Conservation (phyloP, 2,329 filamentous ascomycete genomes). For the Plectosphaerella cucumerina region DNA sequence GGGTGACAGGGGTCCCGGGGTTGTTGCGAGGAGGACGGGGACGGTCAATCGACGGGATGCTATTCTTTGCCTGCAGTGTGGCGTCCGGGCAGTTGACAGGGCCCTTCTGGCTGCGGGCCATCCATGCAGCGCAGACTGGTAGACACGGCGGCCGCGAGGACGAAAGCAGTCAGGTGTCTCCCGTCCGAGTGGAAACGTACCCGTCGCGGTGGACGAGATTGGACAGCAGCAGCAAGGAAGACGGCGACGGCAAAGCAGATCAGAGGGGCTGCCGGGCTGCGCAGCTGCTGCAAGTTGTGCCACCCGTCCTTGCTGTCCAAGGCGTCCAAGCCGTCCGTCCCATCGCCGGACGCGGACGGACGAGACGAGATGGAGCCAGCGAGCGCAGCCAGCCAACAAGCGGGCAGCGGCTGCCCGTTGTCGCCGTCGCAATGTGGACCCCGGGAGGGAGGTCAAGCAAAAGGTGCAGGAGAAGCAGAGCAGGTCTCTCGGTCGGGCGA, state of each 20-base stretch:
- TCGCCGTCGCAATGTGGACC: too few relatives aligned
- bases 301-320: too few relatives aligned
- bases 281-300: background rate
- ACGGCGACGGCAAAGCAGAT: background rate
- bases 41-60: constrained; percentile 1
- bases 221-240: background rate
- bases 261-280: background rate
- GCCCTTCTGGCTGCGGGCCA: background rate
- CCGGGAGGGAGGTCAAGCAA: too few relatives aligned
- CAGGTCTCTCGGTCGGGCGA: too few relatives aligned
- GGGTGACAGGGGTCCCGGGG: constrained; percentile 3
- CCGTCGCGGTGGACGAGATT: background rate
- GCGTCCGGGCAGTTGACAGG: constrained; percentile 3
- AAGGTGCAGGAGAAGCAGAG: too few relatives aligned
- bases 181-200: constrained; percentile 6
- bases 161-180: background rate
- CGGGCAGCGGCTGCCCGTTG: too few relatives aligned
- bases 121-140: constrained; percentile 18
- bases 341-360: background rate
- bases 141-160: background rate
- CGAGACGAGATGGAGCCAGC: background rate
- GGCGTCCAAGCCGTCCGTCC: background rate
- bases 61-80: constrained; percentile 14
- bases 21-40: background rate
- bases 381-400: background rate